These are phyloP conservation scores for Arabidopsis suecica DNA, from an alignment of 345 rosid species.

Conservation along the genomic window DNA sequence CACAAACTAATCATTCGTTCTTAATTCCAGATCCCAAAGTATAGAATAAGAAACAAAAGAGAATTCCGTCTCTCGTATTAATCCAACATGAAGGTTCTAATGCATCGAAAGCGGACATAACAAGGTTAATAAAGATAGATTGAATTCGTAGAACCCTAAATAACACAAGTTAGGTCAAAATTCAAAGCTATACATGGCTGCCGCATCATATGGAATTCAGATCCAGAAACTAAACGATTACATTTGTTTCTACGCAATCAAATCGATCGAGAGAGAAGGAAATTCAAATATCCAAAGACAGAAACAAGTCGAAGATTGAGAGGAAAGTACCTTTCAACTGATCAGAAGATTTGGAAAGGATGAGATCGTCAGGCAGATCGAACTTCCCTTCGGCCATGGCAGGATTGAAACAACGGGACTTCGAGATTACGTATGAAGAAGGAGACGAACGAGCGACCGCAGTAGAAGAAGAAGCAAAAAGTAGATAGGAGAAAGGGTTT, in stretches of 20 bases:
- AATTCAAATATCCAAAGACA: slow-evolving; percentile 7
- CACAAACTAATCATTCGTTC: background rate
- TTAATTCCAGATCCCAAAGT: background rate
- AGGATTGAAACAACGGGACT: slow-evolving; percentile 23
- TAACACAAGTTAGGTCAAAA: slow-evolving; percentile 14
- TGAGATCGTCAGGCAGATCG: slow-evolving; percentile 87
- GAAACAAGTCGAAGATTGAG: background rate
- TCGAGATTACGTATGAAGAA: slow-evolving; percentile 9
- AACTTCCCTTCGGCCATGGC: slow-evolving; percentile 78
- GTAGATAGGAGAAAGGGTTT: slow-evolving; percentile 17
- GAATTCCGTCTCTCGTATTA: background rate
- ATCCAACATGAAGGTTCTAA: slow-evolving; percentile 2
- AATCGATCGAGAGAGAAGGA: slow-evolving; percentile 7
- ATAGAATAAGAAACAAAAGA: background rate
- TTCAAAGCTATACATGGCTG: background rate
- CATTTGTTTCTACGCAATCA: slow-evolving; percentile 7
- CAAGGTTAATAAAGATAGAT: background rate
- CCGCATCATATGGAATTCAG: slow-evolving; percentile 27
- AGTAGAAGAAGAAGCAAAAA: background rate
- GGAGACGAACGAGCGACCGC: background rate
- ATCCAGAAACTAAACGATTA: slow-evolving; percentile 29
- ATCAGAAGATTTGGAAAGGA: slow-evolving; percentile 64
- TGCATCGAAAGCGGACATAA: background rate
- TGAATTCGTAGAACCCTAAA: slow-evolving; percentile 28
- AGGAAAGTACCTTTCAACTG: slow-evolving; percentile 61